Evolutionary conservation across 2,329 filamentous ascomycete species (phyloP).

Genomic region (Didymella sp.): DNA sequence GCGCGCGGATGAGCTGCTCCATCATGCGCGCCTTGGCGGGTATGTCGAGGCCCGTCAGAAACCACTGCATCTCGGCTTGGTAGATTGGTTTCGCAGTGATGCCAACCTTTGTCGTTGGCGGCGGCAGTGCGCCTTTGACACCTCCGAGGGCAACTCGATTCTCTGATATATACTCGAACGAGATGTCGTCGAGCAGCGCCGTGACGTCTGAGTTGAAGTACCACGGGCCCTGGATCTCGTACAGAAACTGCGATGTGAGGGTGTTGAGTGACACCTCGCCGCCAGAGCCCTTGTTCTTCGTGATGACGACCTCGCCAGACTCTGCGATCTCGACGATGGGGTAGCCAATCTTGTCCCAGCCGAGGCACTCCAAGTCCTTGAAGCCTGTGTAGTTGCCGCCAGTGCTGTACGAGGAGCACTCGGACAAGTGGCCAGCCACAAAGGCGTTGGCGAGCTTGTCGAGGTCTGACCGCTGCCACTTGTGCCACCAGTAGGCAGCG

Average conservation of each 20-base stretch:
- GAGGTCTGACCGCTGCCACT: conserved; percentile 50
- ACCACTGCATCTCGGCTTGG: conserved; percentile 56
- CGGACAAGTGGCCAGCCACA: conserved; percentile 55
- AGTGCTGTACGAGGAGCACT: conserved; percentile 54
- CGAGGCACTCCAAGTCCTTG: conserved; percentile 45
- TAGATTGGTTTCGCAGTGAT: conserved; percentile 56
- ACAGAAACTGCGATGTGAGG: conserved; percentile 61
- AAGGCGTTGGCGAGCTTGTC: conserved; percentile 54
- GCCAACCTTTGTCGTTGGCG: conserved; percentile 52
- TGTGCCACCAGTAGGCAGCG: conserved; percentile 55
- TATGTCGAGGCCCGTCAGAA: conserved; percentile 55
- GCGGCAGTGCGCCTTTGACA: conserved; percentile 49
- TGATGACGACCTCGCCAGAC: conserved; percentile 37
- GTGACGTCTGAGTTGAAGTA: conserved; percentile 67
- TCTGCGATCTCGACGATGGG: conserved; percentile 42
- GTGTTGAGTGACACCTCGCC: conserved; percentile 57
- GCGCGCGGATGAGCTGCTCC: conserved; percentile 45
- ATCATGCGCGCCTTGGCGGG: conserved; percentile 55
- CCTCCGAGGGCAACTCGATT: conserved; percentile 60
- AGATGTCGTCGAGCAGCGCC: conserved; percentile 58
- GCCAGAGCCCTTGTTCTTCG: conserved; percentile 42
- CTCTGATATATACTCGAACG: conserved; percentile 59
- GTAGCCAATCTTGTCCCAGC: conserved; percentile 45
- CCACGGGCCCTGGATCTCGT: conserved; percentile 52
- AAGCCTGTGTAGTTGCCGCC: conserved; percentile 56